phyloP scores from a whole-genome alignment of 257 asterid genomes.

The Jacaranda mimosifolia region DNA sequence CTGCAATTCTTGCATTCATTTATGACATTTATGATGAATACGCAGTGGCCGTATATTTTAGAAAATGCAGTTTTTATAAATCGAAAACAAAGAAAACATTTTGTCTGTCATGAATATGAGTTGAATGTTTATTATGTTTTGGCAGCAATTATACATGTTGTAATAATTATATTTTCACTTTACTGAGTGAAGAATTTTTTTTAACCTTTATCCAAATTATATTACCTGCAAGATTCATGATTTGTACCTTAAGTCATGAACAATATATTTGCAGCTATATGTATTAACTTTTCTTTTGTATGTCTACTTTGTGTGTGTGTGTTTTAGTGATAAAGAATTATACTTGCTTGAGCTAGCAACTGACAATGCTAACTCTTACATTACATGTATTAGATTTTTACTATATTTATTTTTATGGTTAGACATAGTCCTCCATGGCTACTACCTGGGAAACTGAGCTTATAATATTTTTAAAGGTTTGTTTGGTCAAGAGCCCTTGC shows the following conservation, averaged over 20 bases:
- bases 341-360: constrained; percentile 31
- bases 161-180: background rate
- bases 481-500: constrained; percentile 4
- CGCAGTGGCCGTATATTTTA: too few relatives aligned
- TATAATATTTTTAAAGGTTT: constrained; percentile 21
- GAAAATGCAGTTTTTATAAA: too few relatives aligned
- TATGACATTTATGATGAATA: too few relatives aligned
- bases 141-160: too few relatives aligned
- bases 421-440: constrained; percentile 15
- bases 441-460: constrained; percentile 23
- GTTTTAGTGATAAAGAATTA: constrained; percentile 28
- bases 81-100: too few relatives aligned
- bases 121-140: too few relatives aligned
- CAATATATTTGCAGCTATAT: constrained; percentile 44
- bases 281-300: constrained; percentile 35
- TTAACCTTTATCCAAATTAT: constrained; percentile 25
- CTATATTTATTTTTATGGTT: constrained; percentile 23
- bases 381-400: constrained; percentile 16
- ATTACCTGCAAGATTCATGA: constrained; percentile 48
- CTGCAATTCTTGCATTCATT: background rate
- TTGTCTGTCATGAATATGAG: too few relatives aligned
- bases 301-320: constrained; percentile 35
- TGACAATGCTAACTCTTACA: constrained; percentile 41
- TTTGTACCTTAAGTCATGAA: constrained; percentile 34
- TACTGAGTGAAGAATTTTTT: constrained; percentile 1